Base-by-base conservation (phyloP, 1,284 basidiomycete species). In the Cutaneotrichosporon daszewskae region DNA sequence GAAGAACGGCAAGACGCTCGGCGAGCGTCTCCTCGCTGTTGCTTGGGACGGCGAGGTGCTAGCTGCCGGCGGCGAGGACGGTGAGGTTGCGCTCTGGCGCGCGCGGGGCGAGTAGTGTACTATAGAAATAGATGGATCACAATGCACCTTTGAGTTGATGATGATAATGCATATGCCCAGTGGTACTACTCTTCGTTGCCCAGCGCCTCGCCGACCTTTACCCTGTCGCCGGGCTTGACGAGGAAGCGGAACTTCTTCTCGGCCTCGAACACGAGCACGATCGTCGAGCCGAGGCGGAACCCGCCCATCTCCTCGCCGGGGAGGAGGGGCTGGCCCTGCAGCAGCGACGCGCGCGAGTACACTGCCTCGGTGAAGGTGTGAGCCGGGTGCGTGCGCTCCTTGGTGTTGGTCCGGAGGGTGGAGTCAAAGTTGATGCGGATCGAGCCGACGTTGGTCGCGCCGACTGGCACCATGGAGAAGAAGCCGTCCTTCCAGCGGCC, bases 341-440 rank as follows among this genome's bases (percentile, higher is more conserved):
- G 76, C 23, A 97, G 71, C 1, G 85, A 88, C 0, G 89, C 90
- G 7, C 78, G 79, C 2, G 81, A 79, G 70, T 96, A 96, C 18
- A 87, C 83, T 0, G 92, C 94, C 72, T 98, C 94, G 9, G 81
- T 82, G 72, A 87, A 97, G 1, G 90, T 90, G 18, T 92, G 91
- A 0, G 87, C 81, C 0, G 85, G 85, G 37, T 87, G 85, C 7
- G 70, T 62, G 0, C 76, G 75, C n/a, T 64, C 79, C 43, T 78
- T 79, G 29, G 84, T 78, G 72, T 94, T 94, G 5, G 90, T 94
- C 34, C 88, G 82, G 16, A 94, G 78, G 9, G 79, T 80, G 79
- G 84, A 77, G 72, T 99, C 95, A 71, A 99, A 99, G 71, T 96
- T 94, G 69, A 99, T 80, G 53, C 84, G 84, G 72, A 99, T 98